Percentiles rank a stretch among this genome's conserved stretches.
These are phyloP conservation scores for Rhynchosporium secalis DNA, from an alignment of 2,329 filamentous ascomycete species.

Conservation along the genomic window DNA sequence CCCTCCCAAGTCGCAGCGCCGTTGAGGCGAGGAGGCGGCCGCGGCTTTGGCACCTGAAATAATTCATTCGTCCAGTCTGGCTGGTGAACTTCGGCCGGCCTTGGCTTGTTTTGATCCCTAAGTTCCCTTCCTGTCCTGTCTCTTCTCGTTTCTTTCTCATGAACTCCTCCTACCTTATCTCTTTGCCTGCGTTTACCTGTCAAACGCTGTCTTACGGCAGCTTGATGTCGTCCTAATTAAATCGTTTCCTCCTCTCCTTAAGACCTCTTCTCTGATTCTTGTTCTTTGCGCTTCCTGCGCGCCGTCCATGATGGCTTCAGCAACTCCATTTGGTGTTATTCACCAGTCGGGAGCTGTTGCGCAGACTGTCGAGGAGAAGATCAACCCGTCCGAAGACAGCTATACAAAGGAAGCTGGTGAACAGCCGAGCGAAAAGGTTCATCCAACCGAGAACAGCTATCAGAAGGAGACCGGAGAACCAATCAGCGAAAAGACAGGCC, in stretches of 20 bases:
- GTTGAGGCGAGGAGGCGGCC: background rate
- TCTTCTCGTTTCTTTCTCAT: constrained; percentile 3
- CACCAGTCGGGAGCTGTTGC: constrained; percentile 6
- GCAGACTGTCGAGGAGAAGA: constrained; percentile 12
- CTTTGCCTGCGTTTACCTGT: background rate
- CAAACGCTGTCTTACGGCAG: background rate
- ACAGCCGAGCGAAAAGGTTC: no score
- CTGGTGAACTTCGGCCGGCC: background rate
- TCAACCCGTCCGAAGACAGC: background rate
- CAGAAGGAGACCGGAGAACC: constrained; percentile 7
- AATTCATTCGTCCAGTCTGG: background rate
- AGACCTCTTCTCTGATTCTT: background rate
- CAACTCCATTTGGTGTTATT: constrained; percentile 4
- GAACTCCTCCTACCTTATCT: background rate
- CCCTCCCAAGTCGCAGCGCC: background rate
- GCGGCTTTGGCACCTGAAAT: background rate
- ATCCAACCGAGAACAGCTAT: background rate
- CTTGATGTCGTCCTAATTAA: constrained; percentile 11
- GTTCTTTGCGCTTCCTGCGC: background rate
- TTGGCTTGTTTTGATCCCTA: background rate
- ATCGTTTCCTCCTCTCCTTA: constrained; percentile 7
- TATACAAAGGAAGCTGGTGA: no score
- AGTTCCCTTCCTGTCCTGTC: background rate
- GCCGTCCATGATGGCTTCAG: constrained; percentile 5
- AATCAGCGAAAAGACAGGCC: constrained; percentile 8